These are phyloP conservation scores for Komagataella ulmi DNA, from an alignment of 805 yeast genomes.

Conservation along the genomic window DNA sequence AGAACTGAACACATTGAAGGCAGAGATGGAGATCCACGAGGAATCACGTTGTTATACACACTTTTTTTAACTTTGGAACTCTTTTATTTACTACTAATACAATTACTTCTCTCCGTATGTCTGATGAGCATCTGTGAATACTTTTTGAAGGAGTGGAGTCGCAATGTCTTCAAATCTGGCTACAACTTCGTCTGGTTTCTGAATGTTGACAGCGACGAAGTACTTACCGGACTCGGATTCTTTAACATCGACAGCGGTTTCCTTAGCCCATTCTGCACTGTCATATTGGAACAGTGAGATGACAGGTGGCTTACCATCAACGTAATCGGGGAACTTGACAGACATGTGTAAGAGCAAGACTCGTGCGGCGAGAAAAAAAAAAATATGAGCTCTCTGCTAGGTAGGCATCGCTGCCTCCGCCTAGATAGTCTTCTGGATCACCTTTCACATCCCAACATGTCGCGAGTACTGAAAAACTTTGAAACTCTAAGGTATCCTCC, in stretches of 20 bases:
- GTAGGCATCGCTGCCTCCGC: no score
- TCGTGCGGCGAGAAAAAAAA: background rate
- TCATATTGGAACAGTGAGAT: conserved; percentile 34
- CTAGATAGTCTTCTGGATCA: no score
- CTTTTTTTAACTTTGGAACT: conserved; percentile 36
- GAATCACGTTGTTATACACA: conserved; percentile 74
- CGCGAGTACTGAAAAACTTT: background rate
- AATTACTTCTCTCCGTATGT: conserved; percentile 8
- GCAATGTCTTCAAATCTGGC: conserved; percentile 27
- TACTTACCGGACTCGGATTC: conserved; percentile 10
- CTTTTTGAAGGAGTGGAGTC: conserved; percentile 23
- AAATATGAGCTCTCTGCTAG: background rate
- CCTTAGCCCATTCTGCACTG: conserved; percentile 35
- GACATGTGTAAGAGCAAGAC: conserved; percentile 2
- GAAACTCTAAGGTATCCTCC: background rate
- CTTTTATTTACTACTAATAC: background rate
- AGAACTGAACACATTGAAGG: conserved; percentile 70
- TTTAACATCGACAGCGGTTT: conserved; percentile 32
- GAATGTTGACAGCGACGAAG: conserved; percentile 32
- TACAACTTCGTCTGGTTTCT: conserved; percentile 27
- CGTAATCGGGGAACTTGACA: conserved; percentile 23
- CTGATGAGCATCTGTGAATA: conserved; percentile 32
- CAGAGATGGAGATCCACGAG: conserved; percentile 74
- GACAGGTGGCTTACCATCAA: conserved; percentile 32
- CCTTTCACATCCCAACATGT: background rate